Evolutionary conservation across 192 early-diverging fungal genomes (phyloP), one percentile per base, ranked within the genome.

Genomic region (Obelidium mucronatum): DNA sequence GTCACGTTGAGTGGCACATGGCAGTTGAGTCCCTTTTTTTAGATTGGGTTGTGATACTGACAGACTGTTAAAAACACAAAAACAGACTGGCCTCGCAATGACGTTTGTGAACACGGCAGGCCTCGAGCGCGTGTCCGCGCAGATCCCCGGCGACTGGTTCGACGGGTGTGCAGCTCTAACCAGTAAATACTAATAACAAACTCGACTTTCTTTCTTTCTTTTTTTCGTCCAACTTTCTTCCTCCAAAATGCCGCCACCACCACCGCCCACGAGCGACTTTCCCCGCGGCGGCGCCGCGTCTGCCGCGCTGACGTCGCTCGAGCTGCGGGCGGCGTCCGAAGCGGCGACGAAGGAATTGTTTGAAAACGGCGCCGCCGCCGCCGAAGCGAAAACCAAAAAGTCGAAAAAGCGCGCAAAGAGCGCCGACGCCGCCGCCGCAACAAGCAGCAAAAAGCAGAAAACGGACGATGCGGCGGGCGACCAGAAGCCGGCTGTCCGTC

Each of bases 221-320:
- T 37, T 58, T 72, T 72, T 72, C 34, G 54, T 55, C 51, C 34
- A 55, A 13, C 69, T 30, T 17, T 35, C 40, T 6, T 6, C 22
- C 56, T 2, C 33, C 15, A 55, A 59, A 35, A 24, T 11, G 35
- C 39, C 62, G 8, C 62, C 53, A 58, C 51, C 30, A 72, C 4
- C 35, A 6, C n/a, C 8, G 11, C 30, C 51, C 11, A 24, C 33
- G 17, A 40, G 51, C 54, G 90, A 94, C 68, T 97, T 97, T 76
- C 94, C 94, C 55, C 90, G 95, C 71, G 95, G 95, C 54, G 95
- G 95, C 40, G 88, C 90, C 1, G 88, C 87, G 36, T 36, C 69
- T 1, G 6, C 30, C 3, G 89, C 85, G 6, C 82, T 95, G 75
- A 94, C 95, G 22, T 91, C 95, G 52, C 86, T 95, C 19, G 95